phyloP scores from a whole-genome alignment of 192 early-diverging fungal species.

The Rhizoclosmatium globosum region DNA sequence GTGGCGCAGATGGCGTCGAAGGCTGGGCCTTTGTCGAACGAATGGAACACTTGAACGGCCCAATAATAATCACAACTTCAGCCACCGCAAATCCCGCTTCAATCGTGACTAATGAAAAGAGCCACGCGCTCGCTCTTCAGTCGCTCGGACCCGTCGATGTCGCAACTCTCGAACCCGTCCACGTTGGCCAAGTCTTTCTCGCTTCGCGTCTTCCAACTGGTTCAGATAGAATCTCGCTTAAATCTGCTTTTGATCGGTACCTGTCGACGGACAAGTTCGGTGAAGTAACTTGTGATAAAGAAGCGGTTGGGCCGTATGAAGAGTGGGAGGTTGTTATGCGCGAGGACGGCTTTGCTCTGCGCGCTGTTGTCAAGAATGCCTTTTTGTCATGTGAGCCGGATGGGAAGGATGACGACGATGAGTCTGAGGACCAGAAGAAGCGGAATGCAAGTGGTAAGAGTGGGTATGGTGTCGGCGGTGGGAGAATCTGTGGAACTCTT shows the following conservation, averaged over 20 bases:
- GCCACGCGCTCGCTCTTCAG: conserved; percentile 17
- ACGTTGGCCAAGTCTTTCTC: conserved; percentile 75
- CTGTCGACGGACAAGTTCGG: conserved; percentile 83
- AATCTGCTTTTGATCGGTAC: conserved; percentile 71
- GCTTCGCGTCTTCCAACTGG: conserved; percentile 66
- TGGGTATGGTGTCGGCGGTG: conserved; percentile 68
- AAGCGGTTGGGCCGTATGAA: conserved; percentile 82
- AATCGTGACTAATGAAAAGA: conserved; percentile 39
- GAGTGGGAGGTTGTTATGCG: conserved; percentile 75
- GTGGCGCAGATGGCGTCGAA: conserved; percentile 39
- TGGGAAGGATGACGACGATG: conserved; percentile 59
- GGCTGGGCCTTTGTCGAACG: conserved; percentile 73
- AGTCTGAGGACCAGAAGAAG: conserved; percentile 65
- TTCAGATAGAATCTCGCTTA: conserved; percentile 55
- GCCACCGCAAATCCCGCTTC: conserved; percentile 19
- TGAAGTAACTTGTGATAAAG: conserved; percentile 70
- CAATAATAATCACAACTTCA: conserved; percentile 69
- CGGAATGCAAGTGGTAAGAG: conserved; percentile 73
- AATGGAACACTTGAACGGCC: conserved; percentile 73
- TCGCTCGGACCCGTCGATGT: conserved; percentile 13
- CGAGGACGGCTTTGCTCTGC: conserved; percentile 75
- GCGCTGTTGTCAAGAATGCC: conserved; percentile 67
- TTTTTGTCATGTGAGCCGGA: conserved; percentile 71
- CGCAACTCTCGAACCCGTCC: conserved; percentile 49
- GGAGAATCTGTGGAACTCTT: conserved; percentile 62